phyloP scores from a whole-genome alignment of 1,284 basidiomycete species.

The Farysia itapuensis region DNA sequence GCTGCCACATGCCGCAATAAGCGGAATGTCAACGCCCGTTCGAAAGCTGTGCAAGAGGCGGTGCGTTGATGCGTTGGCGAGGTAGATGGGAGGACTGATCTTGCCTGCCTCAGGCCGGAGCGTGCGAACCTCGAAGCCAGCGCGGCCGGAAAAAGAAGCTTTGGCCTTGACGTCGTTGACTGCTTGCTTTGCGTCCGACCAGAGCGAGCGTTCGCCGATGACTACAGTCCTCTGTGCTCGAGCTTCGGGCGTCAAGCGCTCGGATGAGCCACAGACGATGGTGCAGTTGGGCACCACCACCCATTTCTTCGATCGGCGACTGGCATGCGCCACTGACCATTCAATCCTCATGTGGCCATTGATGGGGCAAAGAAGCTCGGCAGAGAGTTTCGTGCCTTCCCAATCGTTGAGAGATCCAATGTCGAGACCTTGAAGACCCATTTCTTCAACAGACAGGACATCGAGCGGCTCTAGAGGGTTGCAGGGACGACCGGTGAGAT shows the following conservation, averaged over 20 bases:
- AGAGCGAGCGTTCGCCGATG: constrained; percentile 35
- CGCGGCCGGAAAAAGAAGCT: constrained; percentile 35
- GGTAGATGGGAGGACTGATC: constrained; percentile 20
- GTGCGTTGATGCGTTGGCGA: constrained; percentile 41
- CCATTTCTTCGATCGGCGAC: constrained; percentile 43
- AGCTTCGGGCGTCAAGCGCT: constrained; percentile 1
- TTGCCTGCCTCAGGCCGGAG: constrained; percentile 23
- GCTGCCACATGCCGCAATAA: neutral
- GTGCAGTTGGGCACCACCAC: constrained; percentile 37
- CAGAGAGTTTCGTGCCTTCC: constrained; percentile 42
- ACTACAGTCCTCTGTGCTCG: constrained; percentile 39
- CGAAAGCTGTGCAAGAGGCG: constrained; percentile 21
- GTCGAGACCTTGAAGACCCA: constrained; percentile 51
- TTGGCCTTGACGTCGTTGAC: neutral
- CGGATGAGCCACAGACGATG: constrained; percentile 5
- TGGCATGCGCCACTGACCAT: constrained; percentile 41
- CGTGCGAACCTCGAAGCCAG: constrained; percentile 40
- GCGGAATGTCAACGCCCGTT: neutral
- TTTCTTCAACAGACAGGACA: constrained; percentile 50
- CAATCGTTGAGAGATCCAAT: constrained; percentile 49
- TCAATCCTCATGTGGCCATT: constrained; percentile 24
- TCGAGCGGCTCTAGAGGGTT: constrained; percentile 47
- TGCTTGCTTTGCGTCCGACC: constrained; percentile 3
- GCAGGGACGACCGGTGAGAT: constrained; percentile 13
- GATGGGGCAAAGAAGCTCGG: constrained; percentile 30